Evolutionary conservation across 78 protist species (phyloP).

Genomic region (Salpingoeca rosetta): DNA sequence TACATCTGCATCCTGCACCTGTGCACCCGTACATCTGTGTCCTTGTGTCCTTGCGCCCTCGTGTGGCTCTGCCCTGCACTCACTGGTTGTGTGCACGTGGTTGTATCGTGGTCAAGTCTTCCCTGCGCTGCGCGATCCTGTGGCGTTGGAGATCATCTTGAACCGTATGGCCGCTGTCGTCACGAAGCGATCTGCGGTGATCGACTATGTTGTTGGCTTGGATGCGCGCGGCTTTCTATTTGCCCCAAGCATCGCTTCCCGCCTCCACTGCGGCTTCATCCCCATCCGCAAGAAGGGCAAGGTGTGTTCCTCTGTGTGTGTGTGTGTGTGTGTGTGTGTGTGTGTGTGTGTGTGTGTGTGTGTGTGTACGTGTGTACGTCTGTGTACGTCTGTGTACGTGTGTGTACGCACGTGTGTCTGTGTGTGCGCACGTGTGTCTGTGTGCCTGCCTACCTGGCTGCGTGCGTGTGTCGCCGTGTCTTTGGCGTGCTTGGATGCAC

Average conservation of each 20-base stretch:
- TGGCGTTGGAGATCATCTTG: neutral
- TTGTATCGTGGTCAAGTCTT: neutral
- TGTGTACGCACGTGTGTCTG: neutral
- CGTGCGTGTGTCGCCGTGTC: too few species aligned
- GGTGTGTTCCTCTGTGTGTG: too few species aligned
- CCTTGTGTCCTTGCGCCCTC: too few species aligned
- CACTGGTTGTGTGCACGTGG: neutral
- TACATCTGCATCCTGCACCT: too few species aligned
- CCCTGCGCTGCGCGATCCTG: conserved; percentile 22
- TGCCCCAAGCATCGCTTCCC: conserved; percentile 9
- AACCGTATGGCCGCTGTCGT: neutral
- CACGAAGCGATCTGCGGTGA: neutral
- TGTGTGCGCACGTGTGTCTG: neutral
- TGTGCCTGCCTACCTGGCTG: too few species aligned
- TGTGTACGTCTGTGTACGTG: neutral
- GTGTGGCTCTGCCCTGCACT: neutral
- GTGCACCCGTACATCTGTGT: too few species aligned
- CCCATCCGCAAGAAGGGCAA: conserved; percentile 40
- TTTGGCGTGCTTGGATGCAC: too few species aligned
- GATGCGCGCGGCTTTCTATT: conserved; percentile 38
- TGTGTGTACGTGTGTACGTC: too few species aligned
- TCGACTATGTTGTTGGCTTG: conserved; percentile 15
- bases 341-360: too few species aligned
- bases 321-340: conserved; percentile 1
- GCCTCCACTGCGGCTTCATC: conserved; percentile 1